A percentile compares a stretch with the other conserved stretches of the same genome.
These are phyloP conservation scores for Pseudozyma tsukubaensis DNA, from an alignment of 1,284 basidiomycete genomes.

Conservation along the genomic window DNA sequence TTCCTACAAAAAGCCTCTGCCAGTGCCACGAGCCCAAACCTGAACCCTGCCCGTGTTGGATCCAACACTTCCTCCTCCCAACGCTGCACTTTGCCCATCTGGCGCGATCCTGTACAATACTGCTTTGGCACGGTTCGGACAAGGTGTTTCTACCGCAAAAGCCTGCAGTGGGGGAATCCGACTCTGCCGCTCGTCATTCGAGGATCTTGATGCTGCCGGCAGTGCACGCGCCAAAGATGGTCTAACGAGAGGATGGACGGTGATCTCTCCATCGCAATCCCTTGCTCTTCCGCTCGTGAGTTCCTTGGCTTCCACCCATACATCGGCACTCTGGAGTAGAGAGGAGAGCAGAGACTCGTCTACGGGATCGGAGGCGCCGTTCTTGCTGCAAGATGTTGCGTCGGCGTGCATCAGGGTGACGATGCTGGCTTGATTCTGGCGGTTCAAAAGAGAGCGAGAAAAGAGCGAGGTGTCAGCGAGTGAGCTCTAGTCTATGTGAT, in stretches of 20 bases:
- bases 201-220: not conserved
- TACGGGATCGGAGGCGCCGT: constrained; percentile 34
- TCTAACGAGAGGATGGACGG: constrained; percentile 43
- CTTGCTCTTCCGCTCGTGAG: constrained; percentile 50
- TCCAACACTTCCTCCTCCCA: constrained; percentile 27
- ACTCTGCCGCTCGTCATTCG: not conserved
- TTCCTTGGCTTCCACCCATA: constrained; percentile 56
- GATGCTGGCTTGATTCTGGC: constrained; percentile 29
- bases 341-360: constrained; percentile 36
- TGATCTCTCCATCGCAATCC: constrained; percentile 58
- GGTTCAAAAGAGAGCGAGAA: not conserved
- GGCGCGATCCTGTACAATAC: constrained; percentile 48
- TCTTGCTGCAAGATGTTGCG: constrained; percentile 43
- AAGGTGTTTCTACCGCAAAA: constrained; percentile 47
- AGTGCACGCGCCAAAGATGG: constrained; percentile 33
- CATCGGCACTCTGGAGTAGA: constrained; percentile 35
- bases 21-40: constrained; percentile 49
- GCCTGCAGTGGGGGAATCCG: constrained; percentile 34
- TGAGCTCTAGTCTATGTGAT: not conserved
- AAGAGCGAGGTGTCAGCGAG: not conserved
- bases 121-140: constrained; percentile 40
- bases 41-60: constrained; percentile 45
- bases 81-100: constrained; percentile 46
- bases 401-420: constrained; percentile 50
- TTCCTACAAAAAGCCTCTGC: constrained; percentile 39